Conservation (phyloP, 169 alveolate species). For the Eimeria nieschulzi region DNA sequence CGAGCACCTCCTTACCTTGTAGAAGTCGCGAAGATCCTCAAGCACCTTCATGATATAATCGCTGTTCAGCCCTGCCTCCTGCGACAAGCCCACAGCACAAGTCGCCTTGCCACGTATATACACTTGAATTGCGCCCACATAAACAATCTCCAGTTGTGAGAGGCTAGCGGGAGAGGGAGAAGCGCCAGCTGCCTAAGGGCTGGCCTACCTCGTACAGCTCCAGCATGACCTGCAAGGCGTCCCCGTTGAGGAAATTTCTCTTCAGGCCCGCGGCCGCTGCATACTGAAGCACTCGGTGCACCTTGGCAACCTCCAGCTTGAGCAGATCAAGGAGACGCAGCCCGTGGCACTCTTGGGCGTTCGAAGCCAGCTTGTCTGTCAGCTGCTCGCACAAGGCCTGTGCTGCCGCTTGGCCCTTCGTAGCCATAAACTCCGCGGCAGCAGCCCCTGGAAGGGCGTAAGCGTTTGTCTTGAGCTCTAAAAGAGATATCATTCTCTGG, state of each 20-base stretch:
- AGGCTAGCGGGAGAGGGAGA: background rate
- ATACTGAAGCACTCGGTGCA: slow-evolving; percentile 66
- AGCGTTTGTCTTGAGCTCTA: slow-evolving; percentile 66
- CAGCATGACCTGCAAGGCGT: slow-evolving; percentile 48
- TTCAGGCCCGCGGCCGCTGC: slow-evolving; percentile 60
- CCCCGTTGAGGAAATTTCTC: slow-evolving; percentile 41
- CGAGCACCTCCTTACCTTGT: slow-evolving; percentile 23
- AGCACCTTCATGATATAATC: slow-evolving; percentile 33
- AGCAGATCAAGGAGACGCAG: slow-evolving; percentile 58
- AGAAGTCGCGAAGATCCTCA: slow-evolving; percentile 37
- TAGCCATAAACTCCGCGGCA: slow-evolving; percentile 61
- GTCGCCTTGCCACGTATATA: background rate
- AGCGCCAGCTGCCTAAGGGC: background rate
- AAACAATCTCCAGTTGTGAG: background rate
- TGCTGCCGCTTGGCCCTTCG: slow-evolving; percentile 54
- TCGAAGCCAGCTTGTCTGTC: background rate
- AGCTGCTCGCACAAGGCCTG: slow-evolving; percentile 42
- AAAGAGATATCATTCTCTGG: slow-evolving; percentile 55
- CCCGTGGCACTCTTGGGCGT: slow-evolving; percentile 8
- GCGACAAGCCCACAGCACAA: background rate
- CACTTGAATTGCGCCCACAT: background rate
- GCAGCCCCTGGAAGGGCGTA: slow-evolving; percentile 59
- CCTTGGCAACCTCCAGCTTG: slow-evolving; percentile 65
- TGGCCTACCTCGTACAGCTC: slow-evolving; percentile 62
- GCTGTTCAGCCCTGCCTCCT: slow-evolving; percentile 53